Base-by-base conservation (phyloP, 2,329 filamentous ascomycete species). In the Aquanectria penicillioides region DNA sequence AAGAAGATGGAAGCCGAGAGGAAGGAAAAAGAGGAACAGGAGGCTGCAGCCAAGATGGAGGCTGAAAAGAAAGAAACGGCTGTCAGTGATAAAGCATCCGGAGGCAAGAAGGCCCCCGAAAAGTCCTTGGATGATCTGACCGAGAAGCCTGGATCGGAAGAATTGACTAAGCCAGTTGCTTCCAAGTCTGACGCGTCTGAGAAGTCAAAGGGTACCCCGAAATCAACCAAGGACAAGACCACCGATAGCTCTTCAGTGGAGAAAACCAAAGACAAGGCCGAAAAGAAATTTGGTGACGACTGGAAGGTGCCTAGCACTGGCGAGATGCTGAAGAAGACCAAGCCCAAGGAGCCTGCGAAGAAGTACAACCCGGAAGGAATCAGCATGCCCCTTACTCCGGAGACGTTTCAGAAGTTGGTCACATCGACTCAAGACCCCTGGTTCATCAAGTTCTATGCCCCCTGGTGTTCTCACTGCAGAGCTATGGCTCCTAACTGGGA, bases 391-490 rank as follows among this genome's bases (percentile, higher is more conserved):
- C 83, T 99, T 49, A 93, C 88, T 2, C 89, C 91, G 0, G 93
- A 97, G 72, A 92, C 83, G 63, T 99, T 99, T 80, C 90, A 96
- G 73, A 88, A 86, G 57, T 81, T 90, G 31, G 94, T 99, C 41
- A 97, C 93, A 3, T 91, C 89, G 74, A 93, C 93, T 0, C 87
- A 91, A 63, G 93, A 98, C 63, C 90, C 94, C 6, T 99, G 95
- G 95, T 97, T 99, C 73, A 88, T 99, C 82, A 99, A 99, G 77
- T 98, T 99, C 75, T 98, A 97, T 74, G 94, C 93, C 15, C 96
- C 95, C 6, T 98, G 94, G 95, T 99, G 95, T 75, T 88, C 89
- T 67, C 95, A 99, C 77, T 99, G 96, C 77, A 92, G 97, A 78
- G 92, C 92, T 31, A 88, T 99, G 84, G 92, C 91, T 29, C 91